Base-by-base conservation (phyloP, 345 rosid species). In the Camelina sativa region DNA sequence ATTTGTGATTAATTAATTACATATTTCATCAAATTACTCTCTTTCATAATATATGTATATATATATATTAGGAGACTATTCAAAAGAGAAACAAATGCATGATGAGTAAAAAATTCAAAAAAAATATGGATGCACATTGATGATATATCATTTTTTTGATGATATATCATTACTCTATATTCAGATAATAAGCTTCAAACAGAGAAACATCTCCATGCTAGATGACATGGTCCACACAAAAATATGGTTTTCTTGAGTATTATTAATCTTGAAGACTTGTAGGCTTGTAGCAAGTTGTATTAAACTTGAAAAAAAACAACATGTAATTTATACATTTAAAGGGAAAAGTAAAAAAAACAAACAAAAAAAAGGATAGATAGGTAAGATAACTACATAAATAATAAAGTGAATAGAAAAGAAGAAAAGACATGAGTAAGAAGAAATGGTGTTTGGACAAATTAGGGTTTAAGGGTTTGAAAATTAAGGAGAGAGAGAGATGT, bases 401-500 rank as follows among this genome's bases (percentile, higher is more conserved):
- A 40, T 40, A 16, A 25, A 37, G 59, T 46, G 44, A 76, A 62
- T 54, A 69, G 40, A 58, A 62, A 69, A 59, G 72, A 56, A 70
- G 75, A 70, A 76, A 76, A 76, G 75, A 69, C 13, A 69, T 37
- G 66, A 70, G 72, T 28, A 11, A 47, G 62, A 22, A 34, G 30
- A 71, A 58, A 64, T 71, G 62, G 37, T 71, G 51, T 47, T 69
- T 55, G 76, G 63, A 52, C 62, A 61, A 73, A 30, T 72, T 76
- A 84, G 84, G 81, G 62, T 80, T 76, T 6, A 74, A 46, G 65
- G 57, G 71, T 15, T 48, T 50, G 72, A 47, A 68, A 55, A 59
- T 53, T 57, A 67, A 70, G 71, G 77, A 81, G 75, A 50, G 75
- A 59, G 64, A 63, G 74, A 59, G 65, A 62, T 76, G 85, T 86